Evolutionary conservation across 495 filamentous ascomycete species (phyloP).

Genomic region (Hypoxylon fuscum): DNA sequence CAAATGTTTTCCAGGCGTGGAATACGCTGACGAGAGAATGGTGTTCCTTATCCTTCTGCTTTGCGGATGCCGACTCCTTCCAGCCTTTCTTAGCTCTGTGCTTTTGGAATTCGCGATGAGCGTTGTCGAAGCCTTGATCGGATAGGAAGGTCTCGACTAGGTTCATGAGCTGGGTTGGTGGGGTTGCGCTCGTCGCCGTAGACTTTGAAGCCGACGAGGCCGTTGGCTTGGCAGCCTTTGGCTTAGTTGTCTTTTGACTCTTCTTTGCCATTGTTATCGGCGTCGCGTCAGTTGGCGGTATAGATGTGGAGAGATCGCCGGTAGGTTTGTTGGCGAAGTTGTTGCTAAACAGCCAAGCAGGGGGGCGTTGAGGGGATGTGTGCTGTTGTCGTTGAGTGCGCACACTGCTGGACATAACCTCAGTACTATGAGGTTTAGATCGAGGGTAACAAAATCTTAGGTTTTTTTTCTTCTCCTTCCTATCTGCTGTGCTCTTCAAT

Average conservation of each 20-base stretch:
- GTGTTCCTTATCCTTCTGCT: constrained; percentile 43
- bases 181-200: constrained; percentile 40
- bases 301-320: constrained; percentile 19
- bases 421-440: too few relatives aligned
- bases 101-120: constrained; percentile 67
- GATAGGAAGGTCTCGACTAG: constrained; percentile 73
- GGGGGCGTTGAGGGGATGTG: constrained; percentile 40
- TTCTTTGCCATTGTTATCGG: constrained; percentile 45
- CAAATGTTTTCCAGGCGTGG: constrained; percentile 56
- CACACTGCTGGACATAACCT: constrained; percentile 39
- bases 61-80: constrained; percentile 42
- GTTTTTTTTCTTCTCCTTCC: too few relatives aligned
- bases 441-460: too few relatives aligned
- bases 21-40: constrained; percentile 55
- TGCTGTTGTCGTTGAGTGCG: constrained; percentile 10
- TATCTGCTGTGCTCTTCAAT: too few relatives aligned
- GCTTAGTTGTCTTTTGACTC: constrained; percentile 34
- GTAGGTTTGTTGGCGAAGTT: too few relatives aligned
- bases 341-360: constrained; percentile 59
- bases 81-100: constrained; percentile 61
- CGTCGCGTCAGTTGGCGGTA: constrained; percentile 4
- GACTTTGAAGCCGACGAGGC: constrained; percentile 13
- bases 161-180: constrained; percentile 67
- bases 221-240: constrained; percentile 14
- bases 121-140: constrained; percentile 68